Conservation (phyloP, 106 monocot species). For the Gastrodia elata region DNA sequence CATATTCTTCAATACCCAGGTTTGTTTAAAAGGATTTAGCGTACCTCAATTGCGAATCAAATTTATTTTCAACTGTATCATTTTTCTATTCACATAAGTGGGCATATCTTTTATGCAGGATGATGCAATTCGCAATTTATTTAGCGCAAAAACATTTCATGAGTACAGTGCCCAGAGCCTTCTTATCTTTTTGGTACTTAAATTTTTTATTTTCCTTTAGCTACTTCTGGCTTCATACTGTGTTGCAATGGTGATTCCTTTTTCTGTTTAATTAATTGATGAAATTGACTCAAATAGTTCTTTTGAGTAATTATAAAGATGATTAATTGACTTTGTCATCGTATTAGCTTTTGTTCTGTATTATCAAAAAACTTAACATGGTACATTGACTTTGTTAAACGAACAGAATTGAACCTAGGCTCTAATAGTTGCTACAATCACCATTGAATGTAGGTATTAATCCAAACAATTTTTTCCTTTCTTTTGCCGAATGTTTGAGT, state of each 20-base stretch:
- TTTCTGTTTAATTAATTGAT: background rate
- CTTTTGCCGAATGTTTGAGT: no score
- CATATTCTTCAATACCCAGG: constrained; percentile 99
- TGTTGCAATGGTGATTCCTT: background rate
- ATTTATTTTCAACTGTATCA: background rate
- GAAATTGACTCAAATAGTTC: background rate
- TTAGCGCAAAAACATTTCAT: constrained; percentile 97
- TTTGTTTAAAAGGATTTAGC: constrained; percentile 10
- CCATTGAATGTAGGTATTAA: no score
- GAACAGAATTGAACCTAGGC: no score
- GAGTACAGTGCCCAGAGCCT: constrained; percentile 98
- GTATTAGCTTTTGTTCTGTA: no score
- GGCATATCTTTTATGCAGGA: constrained; percentile 44
- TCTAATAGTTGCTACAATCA: no score
- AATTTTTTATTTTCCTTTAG: constrained; percentile 5
- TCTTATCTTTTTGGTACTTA: constrained; percentile 80
- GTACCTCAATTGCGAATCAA: background rate
- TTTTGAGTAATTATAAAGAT: no score
- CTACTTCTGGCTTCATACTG: background rate
- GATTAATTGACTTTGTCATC: no score
- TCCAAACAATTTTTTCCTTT: no score
- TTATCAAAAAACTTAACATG: no score
- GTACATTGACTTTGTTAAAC: no score
- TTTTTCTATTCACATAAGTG: background rate
- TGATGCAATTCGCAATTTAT: constrained; percentile 98